phyloP scores from a whole-genome alignment of 768 basidiomycete genomes.

The Crucibulum laeve region DNA sequence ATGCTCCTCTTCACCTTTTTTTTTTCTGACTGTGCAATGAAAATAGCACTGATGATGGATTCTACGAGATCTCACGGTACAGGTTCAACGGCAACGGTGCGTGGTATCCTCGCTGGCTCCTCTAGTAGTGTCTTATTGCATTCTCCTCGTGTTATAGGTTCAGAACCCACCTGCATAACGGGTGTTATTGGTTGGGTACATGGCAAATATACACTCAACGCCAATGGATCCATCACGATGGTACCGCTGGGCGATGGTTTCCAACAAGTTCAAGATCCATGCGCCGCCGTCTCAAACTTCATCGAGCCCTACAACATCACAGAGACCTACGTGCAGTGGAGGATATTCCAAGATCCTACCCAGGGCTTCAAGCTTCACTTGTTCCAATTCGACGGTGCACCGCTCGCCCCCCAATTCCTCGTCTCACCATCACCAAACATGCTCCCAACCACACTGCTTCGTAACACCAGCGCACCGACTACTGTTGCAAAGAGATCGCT shows the following conservation, averaged over 20 bases:
- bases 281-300: conserved; percentile 84
- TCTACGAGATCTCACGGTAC: conserved; percentile 89
- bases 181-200: conserved; percentile 90
- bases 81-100: conserved; percentile 84
- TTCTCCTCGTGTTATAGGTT: conserved; percentile 39
- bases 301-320: conserved; percentile 80
- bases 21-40: conserved; percentile 4
- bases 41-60: conserved; percentile 63
- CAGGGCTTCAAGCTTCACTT: conserved; percentile 70
- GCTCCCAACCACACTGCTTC: conserved; percentile 69
- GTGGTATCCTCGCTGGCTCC: conserved; percentile 11
- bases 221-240: conserved; percentile 79
- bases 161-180: conserved; percentile 84
- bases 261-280: conserved; percentile 94
- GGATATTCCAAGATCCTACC: conserved; percentile 63
- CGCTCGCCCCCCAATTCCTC: conserved; percentile 67
- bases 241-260: conserved; percentile 81
- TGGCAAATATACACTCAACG: conserved; percentile 62
- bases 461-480: conserved; percentile 40
- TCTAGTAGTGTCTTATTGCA: conserved; percentile 1
- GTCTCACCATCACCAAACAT: conserved; percentile 76
- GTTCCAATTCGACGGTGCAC: conserved; percentile 73
- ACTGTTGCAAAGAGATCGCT: conserved; percentile 16
- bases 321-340: conserved; percentile 63
- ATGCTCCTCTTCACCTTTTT: not conserved